phyloP scores from a whole-genome alignment of 768 basidiomycete genomes.

The Omphalotus guepiniiformis region DNA sequence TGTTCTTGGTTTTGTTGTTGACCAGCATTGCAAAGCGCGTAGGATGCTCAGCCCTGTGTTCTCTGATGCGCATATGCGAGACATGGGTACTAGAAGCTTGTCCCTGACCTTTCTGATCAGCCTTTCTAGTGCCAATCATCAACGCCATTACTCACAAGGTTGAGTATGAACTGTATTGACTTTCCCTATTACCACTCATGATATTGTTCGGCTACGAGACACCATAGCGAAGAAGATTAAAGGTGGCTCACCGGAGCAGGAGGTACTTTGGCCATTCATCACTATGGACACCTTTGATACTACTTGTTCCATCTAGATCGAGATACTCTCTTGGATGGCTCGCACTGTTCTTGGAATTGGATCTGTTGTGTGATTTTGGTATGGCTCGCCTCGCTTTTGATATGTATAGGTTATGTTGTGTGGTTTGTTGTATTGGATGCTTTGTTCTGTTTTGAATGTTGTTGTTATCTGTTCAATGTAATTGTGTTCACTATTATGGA shows the following conservation, averaged over 20 bases:
- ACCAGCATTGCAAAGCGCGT: constrained; percentile 27
- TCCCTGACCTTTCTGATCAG: background rate
- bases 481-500: background rate
- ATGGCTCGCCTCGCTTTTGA: background rate
- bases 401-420: no score
- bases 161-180: background rate
- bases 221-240: background rate
- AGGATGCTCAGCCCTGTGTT: constrained; percentile 34
- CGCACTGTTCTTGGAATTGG: constrained; percentile 5
- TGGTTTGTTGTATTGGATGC: no score
- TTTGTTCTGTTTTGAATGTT: no score
- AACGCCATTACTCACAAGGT: constrained; percentile 6
- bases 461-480: background rate
- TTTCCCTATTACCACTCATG: background rate
- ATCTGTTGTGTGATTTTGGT: background rate
- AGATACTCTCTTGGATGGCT: constrained; percentile 12
- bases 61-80: constrained; percentile 28
- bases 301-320: constrained; percentile 13
- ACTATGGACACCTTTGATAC: constrained; percentile 16
- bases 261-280: constrained; percentile 17
- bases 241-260: background rate
- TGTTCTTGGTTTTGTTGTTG: no score
- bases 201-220: background rate
- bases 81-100: constrained; percentile 19
- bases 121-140: background rate